Conservation (phyloP, 305 asterid species). For the Plantago coronopus region DNA sequence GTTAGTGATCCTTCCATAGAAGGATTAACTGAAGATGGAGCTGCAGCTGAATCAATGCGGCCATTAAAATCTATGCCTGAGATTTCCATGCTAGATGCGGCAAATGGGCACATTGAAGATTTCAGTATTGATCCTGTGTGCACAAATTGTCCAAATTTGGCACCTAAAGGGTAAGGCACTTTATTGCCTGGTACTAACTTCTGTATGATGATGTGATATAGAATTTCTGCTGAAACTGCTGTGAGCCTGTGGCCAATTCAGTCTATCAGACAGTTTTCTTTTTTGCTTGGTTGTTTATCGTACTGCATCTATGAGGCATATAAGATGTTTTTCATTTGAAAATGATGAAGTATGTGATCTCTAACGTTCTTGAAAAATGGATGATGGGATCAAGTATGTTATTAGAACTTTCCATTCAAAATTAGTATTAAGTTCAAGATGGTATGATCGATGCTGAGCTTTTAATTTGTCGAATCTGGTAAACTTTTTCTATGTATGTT, state of each 20-base stretch:
- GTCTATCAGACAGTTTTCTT: no score
- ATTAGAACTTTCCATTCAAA: no score
- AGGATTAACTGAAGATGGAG: slow-evolving; percentile 53
- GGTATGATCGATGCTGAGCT: no score
- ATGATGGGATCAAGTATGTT: no score
- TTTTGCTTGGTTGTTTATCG: no score
- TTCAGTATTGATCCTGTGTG: slow-evolving; percentile 81
- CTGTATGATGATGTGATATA: background rate
- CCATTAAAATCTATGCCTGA: slow-evolving; percentile 27
- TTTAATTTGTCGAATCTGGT: no score
- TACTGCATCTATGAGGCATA: no score
- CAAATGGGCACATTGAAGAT: slow-evolving; percentile 37
- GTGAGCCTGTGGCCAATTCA: no score
- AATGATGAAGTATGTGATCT: slow-evolving; percentile 1
- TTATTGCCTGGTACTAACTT: slow-evolving; percentile 6
- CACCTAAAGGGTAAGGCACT: slow-evolving; percentile 76
- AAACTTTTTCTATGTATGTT: no score
- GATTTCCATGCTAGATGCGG: slow-evolving; percentile 29
- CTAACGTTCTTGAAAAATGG: no score
- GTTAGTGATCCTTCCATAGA: slow-evolving; percentile 40
- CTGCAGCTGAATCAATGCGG: slow-evolving; percentile 39
- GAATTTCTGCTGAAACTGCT: background rate
- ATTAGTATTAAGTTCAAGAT: no score
- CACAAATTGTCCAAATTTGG: slow-evolving; percentile 86
- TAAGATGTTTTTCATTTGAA: no score